Evolutionary conservation across 2,329 filamentous ascomycete genomes (phyloP), one percentile per base, ranked within the genome.

Genomic region (Microdochium paspali): DNA sequence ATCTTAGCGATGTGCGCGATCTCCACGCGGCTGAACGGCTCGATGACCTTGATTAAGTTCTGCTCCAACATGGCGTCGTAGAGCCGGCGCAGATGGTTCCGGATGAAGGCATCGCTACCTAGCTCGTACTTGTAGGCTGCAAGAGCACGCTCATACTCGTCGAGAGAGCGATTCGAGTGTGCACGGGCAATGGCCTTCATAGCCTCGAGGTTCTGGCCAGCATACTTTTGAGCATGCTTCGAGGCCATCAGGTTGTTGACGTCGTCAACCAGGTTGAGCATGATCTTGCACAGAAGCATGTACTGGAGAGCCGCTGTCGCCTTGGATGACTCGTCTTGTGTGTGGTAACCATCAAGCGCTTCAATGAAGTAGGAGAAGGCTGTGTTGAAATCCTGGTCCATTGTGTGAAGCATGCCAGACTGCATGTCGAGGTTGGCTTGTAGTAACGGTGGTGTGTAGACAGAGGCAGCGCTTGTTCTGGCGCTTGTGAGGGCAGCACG

Each of bases 21-120:
- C 71, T 98, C 93, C 47, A 98, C 93, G 52, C 90, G 82, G 61
- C 88, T 95, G 72, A 97, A 98, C 21, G 93, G 93, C 76, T 98
- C 93, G 64, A 98, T 98, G 53, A 98, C 93, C 76, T 98, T 97
- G 79, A 97, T 94, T 39, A 98, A 79, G 69, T 98, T 98, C 78
- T 98, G 93, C 75, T 98, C 93, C 63, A 98, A 71, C 90, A 98
- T 96, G 65, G 90, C 89, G 68, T 98, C 93, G 72, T 98, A 98
- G 46, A 98, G 77, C 45, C 90, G 85, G 51, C 90, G 88, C 56
- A 98, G 83, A 71, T 98, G 93, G 69, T 93, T 95, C 53, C 91
- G 89, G 68, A 98, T 94, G 73, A 98, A 98, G 51, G 87, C 80
- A 64, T 98, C 93, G 66, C 87, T 87, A 57, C 90, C 91, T 12